These are phyloP conservation scores for Begonia fuchsioides DNA, from an alignment of 306 rosid species.

Conservation along the genomic window DNA sequence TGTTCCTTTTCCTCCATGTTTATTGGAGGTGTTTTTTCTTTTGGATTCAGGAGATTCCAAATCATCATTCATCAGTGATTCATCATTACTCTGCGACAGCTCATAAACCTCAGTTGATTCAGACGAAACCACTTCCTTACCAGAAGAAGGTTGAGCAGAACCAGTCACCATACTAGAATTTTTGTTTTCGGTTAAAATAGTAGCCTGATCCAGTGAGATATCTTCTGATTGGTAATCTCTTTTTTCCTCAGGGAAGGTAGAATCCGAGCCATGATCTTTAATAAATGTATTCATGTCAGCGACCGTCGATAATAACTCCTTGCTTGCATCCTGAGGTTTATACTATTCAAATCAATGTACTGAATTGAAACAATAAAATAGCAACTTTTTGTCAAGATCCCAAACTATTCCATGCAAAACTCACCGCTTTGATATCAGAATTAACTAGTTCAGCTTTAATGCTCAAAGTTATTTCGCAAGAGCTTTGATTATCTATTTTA, in stretches of 20 bases:
- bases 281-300: constrained; percentile 30
- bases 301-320: constrained; percentile 28
- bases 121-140: constrained; percentile 27
- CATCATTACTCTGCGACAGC: constrained; percentile 25
- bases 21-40: constrained; percentile 19
- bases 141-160: constrained; percentile 30
- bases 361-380: constrained; percentile 13
- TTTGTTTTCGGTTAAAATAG: constrained; percentile 55
- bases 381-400: constrained; percentile 12
- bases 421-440: constrained; percentile 31
- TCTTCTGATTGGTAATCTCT: constrained; percentile 31
- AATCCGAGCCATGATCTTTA: constrained; percentile 35
- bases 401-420: constrained; percentile 6
- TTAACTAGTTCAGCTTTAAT: constrained; percentile 38
- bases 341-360: constrained; percentile 18
- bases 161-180: constrained; percentile 38
- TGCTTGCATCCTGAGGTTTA: constrained; percentile 39
- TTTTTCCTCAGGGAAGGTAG: constrained; percentile 28
- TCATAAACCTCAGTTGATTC: constrained; percentile 32
- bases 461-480: constrained; percentile 35
- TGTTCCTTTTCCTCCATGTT: constrained; percentile 46
- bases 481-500: constrained; percentile 32
- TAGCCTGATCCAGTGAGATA: constrained; percentile 51
- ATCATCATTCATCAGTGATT: constrained; percentile 49
- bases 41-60: constrained; percentile 42